Evolutionary conservation across 1,284 basidiomycete genomes (phyloP).

Genomic region (Moniliella sp.): DNA sequence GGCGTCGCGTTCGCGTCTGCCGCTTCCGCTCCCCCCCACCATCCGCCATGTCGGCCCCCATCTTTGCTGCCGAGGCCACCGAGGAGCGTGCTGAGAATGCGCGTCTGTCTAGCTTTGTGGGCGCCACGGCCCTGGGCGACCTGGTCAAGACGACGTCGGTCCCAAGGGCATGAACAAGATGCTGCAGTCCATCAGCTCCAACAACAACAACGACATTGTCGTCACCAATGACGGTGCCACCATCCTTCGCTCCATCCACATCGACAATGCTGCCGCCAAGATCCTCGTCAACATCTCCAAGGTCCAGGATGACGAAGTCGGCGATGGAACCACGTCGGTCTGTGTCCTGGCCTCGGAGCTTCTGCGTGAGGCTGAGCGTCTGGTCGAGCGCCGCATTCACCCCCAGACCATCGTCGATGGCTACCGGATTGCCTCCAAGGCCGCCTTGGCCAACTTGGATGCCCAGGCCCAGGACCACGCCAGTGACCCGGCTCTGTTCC

Average conservation of each 20-base stretch:
- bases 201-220: constrained; percentile 76
- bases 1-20: too few relatives aligned
- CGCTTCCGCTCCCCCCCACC: neutral
- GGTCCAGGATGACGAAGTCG: constrained; percentile 98
- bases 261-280: constrained; percentile 96
- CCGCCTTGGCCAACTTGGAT: constrained; percentile 66
- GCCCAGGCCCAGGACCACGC: constrained; percentile 57
- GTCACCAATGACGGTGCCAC: constrained; percentile 98
- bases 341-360: constrained; percentile 80
- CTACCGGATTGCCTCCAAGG: constrained; percentile 69
- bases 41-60: neutral
- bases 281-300: constrained; percentile 99
- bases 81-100: constrained; percentile 94
- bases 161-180: constrained; percentile 93
- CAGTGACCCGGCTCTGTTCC: constrained; percentile 51
- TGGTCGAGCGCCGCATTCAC: constrained; percentile 70
- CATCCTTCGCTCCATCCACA: constrained; percentile 82
- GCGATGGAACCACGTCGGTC: constrained; percentile 84
- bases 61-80: constrained; percentile 46
- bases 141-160: constrained; percentile 91
- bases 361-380: constrained; percentile 77
- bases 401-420: constrained; percentile 99
- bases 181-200: constrained; percentile 68
- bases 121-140: constrained; percentile 82
- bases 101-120: constrained; percentile 88